Percentiles rank a stretch among this genome's conserved stretches.
Conservation (phyloP, 495 filamentous ascomycete genomes). For the Aspergillus haitiensis region DNA sequence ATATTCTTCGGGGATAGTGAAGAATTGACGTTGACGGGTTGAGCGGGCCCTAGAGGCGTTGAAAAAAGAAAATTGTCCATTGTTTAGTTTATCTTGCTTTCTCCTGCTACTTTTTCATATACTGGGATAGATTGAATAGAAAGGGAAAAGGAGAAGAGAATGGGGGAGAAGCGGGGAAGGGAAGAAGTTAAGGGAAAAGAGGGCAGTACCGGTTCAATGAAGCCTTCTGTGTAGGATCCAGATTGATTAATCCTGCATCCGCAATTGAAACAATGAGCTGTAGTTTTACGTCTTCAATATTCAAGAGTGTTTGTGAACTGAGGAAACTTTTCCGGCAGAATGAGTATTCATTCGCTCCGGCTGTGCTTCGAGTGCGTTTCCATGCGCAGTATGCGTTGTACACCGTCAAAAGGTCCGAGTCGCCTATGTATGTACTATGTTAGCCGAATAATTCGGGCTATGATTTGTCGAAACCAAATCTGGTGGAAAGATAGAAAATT, state of each 20-base stretch:
- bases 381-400: constrained; percentile 92
- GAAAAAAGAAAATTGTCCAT: too few relatives aligned
- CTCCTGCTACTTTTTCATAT: background rate
- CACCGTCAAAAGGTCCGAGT: constrained; percentile 86
- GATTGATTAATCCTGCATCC: constrained; percentile 75
- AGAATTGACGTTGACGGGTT: constrained; percentile 70
- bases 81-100: too few relatives aligned
- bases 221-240: constrained; percentile 66
- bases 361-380: constrained; percentile 71
- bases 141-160: too few relatives aligned
- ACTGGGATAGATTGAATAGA: background rate
- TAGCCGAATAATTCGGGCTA: background rate
- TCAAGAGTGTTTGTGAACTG: constrained; percentile 74
- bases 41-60: constrained; percentile 43
- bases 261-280: constrained; percentile 79
- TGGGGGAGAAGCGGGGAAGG: constrained; percentile 21
- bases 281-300: constrained; percentile 92
- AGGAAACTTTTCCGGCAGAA: constrained; percentile 95
- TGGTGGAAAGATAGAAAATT: background rate
- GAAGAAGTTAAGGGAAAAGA: constrained; percentile 16
- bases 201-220: constrained; percentile 56
- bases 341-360: constrained; percentile 66
- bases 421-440: constrained; percentile 46
- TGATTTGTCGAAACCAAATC: too few relatives aligned
- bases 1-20: constrained; percentile 70